phyloP scores from a whole-genome alignment of 1,284 basidiomycete species.

The Entoloma clypeatum region DNA sequence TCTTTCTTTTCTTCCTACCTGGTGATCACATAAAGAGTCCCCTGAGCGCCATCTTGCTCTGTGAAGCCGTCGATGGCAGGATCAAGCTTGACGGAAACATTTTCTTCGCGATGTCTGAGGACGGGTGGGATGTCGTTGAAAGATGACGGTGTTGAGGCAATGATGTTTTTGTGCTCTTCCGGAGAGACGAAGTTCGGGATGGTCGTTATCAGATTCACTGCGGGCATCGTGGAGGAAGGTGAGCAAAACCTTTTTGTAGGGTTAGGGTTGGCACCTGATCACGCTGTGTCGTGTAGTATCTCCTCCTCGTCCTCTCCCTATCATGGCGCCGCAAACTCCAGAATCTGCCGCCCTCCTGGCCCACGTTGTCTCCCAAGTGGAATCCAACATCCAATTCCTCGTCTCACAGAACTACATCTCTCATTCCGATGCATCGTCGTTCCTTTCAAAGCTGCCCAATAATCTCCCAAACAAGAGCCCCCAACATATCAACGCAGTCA shows the following conservation, averaged over 20 bases:
- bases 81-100: slow-evolving; percentile 64
- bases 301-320: not conserved
- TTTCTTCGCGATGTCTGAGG: slow-evolving; percentile 66
- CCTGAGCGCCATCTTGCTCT: slow-evolving; percentile 46
- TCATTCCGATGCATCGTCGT: slow-evolving; percentile 43
- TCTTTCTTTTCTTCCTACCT: too few species aligned
- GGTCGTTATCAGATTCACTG: slow-evolving; percentile 40
- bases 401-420: slow-evolving; percentile 50
- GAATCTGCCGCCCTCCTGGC: slow-evolving; percentile 42
- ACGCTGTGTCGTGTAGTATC: too few species aligned
- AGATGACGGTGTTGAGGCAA: slow-evolving; percentile 73
- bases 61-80: slow-evolving; percentile 60
- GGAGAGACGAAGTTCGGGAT: slow-evolving; percentile 59
- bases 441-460: slow-evolving; percentile 43
- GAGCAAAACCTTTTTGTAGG: slow-evolving; percentile 12
- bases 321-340: slow-evolving; percentile 26
- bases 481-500: not conserved
- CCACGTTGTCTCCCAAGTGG: slow-evolving; percentile 64
- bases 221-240: slow-evolving; percentile 25
- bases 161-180: slow-evolving; percentile 64
- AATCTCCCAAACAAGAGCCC: slow-evolving; percentile 4
- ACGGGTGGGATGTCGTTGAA: slow-evolving; percentile 82
- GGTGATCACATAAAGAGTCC: slow-evolving; percentile 78
- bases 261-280: slow-evolving; percentile 17
- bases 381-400: slow-evolving; percentile 63